A percentile compares a stretch with the other conserved stretches of the same genome.
These are phyloP conservation scores for Tetracladium setigerum DNA, from an alignment of 495 filamentous ascomycete species.

Conservation along the genomic window DNA sequence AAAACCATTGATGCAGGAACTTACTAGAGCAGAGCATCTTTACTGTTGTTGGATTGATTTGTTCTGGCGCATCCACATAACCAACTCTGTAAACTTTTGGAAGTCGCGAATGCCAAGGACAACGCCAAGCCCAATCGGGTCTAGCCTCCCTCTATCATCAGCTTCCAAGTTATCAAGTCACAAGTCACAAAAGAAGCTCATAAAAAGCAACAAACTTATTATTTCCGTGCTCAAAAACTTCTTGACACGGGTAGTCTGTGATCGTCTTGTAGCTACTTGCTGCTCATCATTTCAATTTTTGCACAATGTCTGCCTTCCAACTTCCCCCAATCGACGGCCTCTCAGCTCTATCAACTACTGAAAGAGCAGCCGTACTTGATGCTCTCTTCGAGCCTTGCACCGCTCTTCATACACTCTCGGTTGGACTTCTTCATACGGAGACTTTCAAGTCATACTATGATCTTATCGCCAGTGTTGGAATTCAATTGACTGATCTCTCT, in stretches of 20 bases:
- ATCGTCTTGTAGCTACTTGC: too few relatives aligned
- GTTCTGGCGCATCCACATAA: constrained; percentile 12
- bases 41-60: constrained; percentile 19
- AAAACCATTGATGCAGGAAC: constrained; percentile 19
- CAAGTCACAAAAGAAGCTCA: too few relatives aligned
- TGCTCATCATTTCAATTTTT: background rate
- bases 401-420: constrained; percentile 62
- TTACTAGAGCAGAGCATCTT: constrained; percentile 73
- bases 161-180: too few relatives aligned
- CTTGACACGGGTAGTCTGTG: too few relatives aligned
- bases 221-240: too few relatives aligned
- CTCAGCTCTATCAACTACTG: constrained; percentile 44
- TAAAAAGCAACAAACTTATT: too few relatives aligned
- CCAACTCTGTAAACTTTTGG: constrained; percentile 4
- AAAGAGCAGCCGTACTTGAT: constrained; percentile 61
- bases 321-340: constrained; percentile 48
- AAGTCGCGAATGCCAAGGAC: background rate
- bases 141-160: too few relatives aligned
- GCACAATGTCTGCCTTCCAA: constrained; percentile 18
- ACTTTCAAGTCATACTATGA: constrained; percentile 53
- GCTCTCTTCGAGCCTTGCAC: constrained; percentile 80
- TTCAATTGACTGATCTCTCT: constrained; percentile 44
- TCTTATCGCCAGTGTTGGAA: constrained; percentile 51
- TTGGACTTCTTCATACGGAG: constrained; percentile 56
- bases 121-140: too few relatives aligned